Percentiles rank a stretch among this genome's conserved stretches.
phyloP scores from a whole-genome alignment of 352 stramenopile species.

The Ophiocytium majus region DNA sequence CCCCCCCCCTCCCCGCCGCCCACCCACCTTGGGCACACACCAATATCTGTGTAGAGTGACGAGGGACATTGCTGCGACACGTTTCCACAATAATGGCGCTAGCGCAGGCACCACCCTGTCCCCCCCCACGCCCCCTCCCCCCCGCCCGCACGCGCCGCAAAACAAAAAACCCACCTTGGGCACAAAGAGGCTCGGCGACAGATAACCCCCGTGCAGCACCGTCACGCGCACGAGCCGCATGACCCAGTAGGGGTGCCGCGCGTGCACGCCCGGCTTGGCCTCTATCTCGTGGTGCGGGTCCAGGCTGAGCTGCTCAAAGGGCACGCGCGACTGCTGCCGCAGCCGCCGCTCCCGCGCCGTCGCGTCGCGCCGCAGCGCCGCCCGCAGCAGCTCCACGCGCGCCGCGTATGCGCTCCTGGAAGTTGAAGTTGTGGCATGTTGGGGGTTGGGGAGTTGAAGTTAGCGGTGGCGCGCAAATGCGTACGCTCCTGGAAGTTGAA shows the following conservation, averaged over 20 bases:
- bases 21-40: no score
- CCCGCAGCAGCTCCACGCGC: slow-evolving; percentile 10
- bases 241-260: slow-evolving; percentile 42
- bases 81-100: no score
- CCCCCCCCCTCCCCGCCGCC: no score
- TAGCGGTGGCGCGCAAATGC: neutral
- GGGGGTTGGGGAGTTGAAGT: no score
- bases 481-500: neutral
- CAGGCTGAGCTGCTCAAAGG: slow-evolving; percentile 40
- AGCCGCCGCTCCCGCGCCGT: slow-evolving; percentile 27
- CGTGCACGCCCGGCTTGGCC: slow-evolving; percentile 10
- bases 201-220: slow-evolving; percentile 40
- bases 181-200: slow-evolving; percentile 48
- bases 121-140: no score
- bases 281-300: slow-evolving; percentile 32
- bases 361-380: slow-evolving; percentile 11
- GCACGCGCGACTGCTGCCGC: slow-evolving; percentile 49
- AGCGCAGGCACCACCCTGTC: no score
- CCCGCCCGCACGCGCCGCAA: no score
- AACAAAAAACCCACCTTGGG: slow-evolving; percentile 39
- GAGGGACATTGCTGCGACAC: no score
- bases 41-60: no score
- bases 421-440: neutral
- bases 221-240: slow-evolving; percentile 43
- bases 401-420: neutral